A percentile compares a stretch with the other conserved stretches of the same genome.
phyloP scores from a whole-genome alignment of 129 eudicot species.

The Cynara cardunculus region DNA sequence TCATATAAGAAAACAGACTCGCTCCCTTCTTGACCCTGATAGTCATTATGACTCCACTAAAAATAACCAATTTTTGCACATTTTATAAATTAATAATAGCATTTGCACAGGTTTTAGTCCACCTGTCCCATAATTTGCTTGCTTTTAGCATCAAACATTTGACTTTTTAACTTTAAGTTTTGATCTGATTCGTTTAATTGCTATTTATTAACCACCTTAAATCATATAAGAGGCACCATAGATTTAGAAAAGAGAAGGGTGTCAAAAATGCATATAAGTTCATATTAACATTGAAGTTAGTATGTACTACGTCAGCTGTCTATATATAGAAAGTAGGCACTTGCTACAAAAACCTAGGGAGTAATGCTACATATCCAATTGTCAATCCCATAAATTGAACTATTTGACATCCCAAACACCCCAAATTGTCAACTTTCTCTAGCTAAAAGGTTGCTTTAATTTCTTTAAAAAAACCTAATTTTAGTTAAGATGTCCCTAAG shows the following conservation, averaged over 20 bases:
- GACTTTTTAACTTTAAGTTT: not conserved
- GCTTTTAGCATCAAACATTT: not conserved
- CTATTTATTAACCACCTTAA: not conserved
- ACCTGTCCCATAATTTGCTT: too few relatives aligned
- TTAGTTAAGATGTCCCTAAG: not conserved
- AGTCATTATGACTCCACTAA: not conserved
- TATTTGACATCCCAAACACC: not conserved
- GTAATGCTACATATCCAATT: not conserved
- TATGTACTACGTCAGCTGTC: not conserved
- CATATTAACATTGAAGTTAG: too few relatives aligned
- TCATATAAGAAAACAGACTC: not conserved
- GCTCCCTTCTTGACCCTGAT: not conserved
- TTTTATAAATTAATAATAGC: too few relatives aligned
- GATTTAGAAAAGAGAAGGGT: too few relatives aligned
- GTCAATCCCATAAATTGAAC: not conserved
- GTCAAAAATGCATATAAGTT: too few relatives aligned
- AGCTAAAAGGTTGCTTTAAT: not conserved
- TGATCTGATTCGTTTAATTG: not conserved
- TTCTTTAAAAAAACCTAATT: not conserved
- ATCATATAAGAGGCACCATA: too few relatives aligned
- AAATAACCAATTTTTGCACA: not conserved
- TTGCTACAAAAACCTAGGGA: constrained; percentile 3
- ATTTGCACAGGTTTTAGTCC: not conserved
- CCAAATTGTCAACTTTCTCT: not conserved
- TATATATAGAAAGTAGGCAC: constrained; percentile 8